A percentile compares a stretch with the other conserved stretches of the same genome.
These are phyloP conservation scores for Penicillium rolfsii DNA, from an alignment of 2,329 filamentous ascomycete genomes.

Conservation along the genomic window DNA sequence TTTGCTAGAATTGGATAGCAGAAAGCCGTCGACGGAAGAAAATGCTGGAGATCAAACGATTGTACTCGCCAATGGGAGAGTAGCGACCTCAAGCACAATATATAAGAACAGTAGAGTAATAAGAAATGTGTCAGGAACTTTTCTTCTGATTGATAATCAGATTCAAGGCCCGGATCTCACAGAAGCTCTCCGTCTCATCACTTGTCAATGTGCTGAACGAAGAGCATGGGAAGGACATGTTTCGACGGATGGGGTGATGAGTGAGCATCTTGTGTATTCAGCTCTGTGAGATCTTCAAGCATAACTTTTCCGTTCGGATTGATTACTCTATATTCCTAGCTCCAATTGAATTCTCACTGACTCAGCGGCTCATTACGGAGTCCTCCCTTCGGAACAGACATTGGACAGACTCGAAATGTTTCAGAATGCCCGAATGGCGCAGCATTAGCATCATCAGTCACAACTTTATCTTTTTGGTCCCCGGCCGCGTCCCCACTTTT, in stretches of 20 bases:
- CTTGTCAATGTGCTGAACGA: slow-evolving; percentile 3
- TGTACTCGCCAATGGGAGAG: slow-evolving; percentile 14
- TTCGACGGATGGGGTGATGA: slow-evolving; percentile 2
- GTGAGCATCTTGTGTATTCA: slow-evolving; percentile 5
- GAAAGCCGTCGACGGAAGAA: slow-evolving; percentile 9
- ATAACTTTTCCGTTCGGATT: slow-evolving; percentile 16
- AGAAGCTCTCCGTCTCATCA: slow-evolving; percentile 1
- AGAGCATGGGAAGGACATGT: neutral
- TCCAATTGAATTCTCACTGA: slow-evolving; percentile 10
- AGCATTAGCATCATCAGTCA: slow-evolving; percentile 10
- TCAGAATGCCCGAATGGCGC: slow-evolving; percentile 9
- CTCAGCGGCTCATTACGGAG: slow-evolving; percentile 19
- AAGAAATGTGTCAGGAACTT: slow-evolving; percentile 3
- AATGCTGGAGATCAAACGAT: slow-evolving; percentile 10
- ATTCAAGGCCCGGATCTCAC: neutral
- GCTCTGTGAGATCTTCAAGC: slow-evolving; percentile 15
- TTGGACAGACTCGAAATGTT: slow-evolving; percentile 8
- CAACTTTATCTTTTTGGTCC: slow-evolving; percentile 10
- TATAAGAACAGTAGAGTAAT: slow-evolving; percentile 12
- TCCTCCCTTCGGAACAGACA: slow-evolving; percentile 11
- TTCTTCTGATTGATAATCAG: slow-evolving; percentile 4
- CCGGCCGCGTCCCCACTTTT: slow-evolving; percentile 3
- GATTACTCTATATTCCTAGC: slow-evolving; percentile 22
- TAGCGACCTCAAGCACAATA: slow-evolving; percentile 11
- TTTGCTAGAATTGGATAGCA: slow-evolving; percentile 13